Evolutionary conservation across 2,329 filamentous ascomycete genomes (phyloP).

Genomic region (Penicillium psychrosexuale): DNA sequence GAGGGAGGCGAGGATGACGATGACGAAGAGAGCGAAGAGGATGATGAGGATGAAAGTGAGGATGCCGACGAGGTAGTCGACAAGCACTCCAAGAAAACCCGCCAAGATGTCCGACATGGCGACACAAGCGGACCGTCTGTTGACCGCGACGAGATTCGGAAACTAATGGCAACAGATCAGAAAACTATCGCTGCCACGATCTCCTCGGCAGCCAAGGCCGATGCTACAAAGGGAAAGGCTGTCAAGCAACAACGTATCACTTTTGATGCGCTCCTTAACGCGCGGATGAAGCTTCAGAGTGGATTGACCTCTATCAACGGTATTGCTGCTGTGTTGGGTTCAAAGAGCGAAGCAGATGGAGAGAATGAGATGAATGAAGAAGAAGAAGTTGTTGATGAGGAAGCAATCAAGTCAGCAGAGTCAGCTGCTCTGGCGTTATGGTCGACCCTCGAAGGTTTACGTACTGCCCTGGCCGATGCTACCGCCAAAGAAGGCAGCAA

Average conservation of each 20-base stretch:
- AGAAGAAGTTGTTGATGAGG: conserved; percentile 21
- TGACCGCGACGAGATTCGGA: conserved; percentile 60
- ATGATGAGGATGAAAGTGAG: conserved; percentile 15
- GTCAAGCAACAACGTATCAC: conserved; percentile 81
- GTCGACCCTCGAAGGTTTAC: conserved; percentile 59
- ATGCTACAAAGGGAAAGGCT: conserved; percentile 79
- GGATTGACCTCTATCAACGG: conserved; percentile 80
- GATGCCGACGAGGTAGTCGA: conserved; percentile 24
- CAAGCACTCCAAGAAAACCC: conserved; percentile 3
- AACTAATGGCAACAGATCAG: conserved; percentile 66
- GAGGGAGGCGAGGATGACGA: conserved; percentile 25
- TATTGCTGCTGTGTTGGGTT: conserved; percentile 48
- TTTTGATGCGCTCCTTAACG: conserved; percentile 85
- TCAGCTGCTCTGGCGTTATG: conserved; percentile 80
- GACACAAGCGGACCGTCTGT: conserved; percentile 18
- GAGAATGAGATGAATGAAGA: conserved; percentile 34
- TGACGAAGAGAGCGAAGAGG: conserved; percentile 26
- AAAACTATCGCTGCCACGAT: conserved; percentile 63
- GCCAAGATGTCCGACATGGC: not conserved
- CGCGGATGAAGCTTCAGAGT: conserved; percentile 90
- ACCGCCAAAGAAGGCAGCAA: conserved; percentile 34
- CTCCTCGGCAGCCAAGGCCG: conserved; percentile 65
- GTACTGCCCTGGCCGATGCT: conserved; percentile 39
- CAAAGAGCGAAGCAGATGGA: conserved; percentile 37
- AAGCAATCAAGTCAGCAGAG: conserved; percentile 72